Evolutionary conservation across 2,329 filamentous ascomycete genomes (phyloP).

Genomic region (Diaporthe destruens): DNA sequence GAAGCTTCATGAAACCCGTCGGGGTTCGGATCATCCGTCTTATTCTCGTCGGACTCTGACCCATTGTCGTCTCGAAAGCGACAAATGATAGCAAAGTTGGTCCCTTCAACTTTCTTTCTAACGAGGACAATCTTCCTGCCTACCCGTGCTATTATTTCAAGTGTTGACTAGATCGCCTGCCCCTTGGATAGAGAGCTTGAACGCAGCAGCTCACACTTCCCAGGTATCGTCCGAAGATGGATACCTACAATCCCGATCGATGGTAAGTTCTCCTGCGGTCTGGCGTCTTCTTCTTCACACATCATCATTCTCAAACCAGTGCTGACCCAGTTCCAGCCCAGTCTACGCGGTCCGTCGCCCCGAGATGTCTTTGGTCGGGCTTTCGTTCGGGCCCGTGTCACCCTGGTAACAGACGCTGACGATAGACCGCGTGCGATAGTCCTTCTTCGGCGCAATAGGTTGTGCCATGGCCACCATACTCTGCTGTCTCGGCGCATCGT

Average conservation of each 20-base stretch:
- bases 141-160: not conserved
- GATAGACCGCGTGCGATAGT: constrained; percentile 54
- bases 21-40: constrained; percentile 21
- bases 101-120: no score
- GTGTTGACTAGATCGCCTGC: no score
- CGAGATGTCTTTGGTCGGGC: not conserved
- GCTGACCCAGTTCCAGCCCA: not conserved
- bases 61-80: no score
- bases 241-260: constrained; percentile 16
- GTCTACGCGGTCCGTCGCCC: constrained; percentile 13
- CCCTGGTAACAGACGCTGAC: not conserved
- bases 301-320: no score
- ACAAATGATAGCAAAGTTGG: not conserved
- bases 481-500: constrained; percentile 80
- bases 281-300: not conserved
- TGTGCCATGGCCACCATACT: constrained; percentile 75
- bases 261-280: not conserved
- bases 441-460: constrained; percentile 97
- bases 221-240: not conserved
- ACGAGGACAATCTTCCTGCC: not conserved
- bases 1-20: not conserved
- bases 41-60: not conserved
- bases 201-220: not conserved
- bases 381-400: not conserved
- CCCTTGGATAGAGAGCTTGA: no score